These are phyloP conservation scores for Rheum nobile DNA, from an alignment of 148 eudicot genomes.

Conservation along the genomic window DNA sequence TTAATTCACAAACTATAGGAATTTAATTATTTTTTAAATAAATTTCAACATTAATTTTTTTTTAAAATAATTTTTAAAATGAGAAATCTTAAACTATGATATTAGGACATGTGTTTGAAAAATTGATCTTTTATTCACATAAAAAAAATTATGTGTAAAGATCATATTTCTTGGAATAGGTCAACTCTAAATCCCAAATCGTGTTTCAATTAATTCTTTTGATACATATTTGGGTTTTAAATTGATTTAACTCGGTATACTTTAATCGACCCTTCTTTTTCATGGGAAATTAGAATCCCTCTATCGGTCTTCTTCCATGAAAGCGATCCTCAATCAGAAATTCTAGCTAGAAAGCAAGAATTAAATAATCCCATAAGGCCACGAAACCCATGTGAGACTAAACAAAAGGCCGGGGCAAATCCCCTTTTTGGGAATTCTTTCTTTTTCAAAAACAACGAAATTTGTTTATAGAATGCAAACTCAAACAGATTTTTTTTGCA, in stretches of 20 bases:
- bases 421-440: not conserved
- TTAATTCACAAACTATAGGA: too few species aligned
- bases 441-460: not conserved
- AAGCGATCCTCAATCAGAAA: not conserved
- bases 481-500: not conserved
- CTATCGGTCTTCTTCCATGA: not conserved
- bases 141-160: too few species aligned
- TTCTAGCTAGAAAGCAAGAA: not conserved
- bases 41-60: too few species aligned
- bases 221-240: not conserved
- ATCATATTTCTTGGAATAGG: not conserved
- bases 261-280: not conserved
- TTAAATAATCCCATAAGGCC: not conserved
- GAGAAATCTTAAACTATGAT: too few species aligned
- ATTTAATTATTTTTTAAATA: too few species aligned
- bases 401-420: not conserved
- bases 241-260: not conserved
- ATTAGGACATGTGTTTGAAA: too few species aligned
- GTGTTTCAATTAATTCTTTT: not conserved
- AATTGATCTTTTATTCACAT: too few species aligned
- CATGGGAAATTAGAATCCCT: not conserved
- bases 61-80: too few species aligned
- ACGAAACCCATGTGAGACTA: constrained; percentile 1
- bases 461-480: not conserved
- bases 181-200: not conserved